phyloP scores from a whole-genome alignment of 1,139 yeast genomes.

The Hemisphaericaspora lyxosophila region DNA sequence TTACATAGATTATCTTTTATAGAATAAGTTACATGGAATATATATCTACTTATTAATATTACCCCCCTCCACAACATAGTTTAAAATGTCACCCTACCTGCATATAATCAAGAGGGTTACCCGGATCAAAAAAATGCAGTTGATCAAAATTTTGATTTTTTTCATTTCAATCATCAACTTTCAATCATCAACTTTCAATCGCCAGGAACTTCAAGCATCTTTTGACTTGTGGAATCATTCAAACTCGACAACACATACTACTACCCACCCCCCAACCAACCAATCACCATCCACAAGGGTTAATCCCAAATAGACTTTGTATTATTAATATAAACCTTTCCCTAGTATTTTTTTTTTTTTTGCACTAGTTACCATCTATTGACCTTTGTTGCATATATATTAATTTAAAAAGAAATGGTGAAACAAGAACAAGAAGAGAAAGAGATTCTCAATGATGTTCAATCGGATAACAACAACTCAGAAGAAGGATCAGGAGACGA shows the following conservation, averaged over 20 bases:
- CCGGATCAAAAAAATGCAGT: background rate
- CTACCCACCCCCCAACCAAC: too few species aligned
- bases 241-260: too few species aligned
- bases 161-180: too few species aligned
- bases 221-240: background rate
- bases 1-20: too few species aligned
- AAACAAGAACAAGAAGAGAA: slow-evolving; percentile 30
- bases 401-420: slow-evolving; percentile 19
- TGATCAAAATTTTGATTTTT: too few species aligned
- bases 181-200: background rate
- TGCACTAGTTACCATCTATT: too few species aligned
- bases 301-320: background rate
- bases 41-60: too few species aligned
- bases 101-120: too few species aligned
- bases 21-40: too few species aligned
- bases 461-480: slow-evolving; percentile 2
- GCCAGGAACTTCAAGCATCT: background rate
- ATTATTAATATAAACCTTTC: background rate
- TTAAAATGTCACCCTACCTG: too few species aligned
- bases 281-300: background rate
- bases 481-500: slow-evolving; percentile 44
- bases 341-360: slow-evolving; percentile 1
- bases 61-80: too few species aligned
- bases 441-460: slow-evolving; percentile 35
- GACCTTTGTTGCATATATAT: too few species aligned